Conservation (phyloP, 2,329 filamentous ascomycete species). For the Rutstroemia sp. region DNA sequence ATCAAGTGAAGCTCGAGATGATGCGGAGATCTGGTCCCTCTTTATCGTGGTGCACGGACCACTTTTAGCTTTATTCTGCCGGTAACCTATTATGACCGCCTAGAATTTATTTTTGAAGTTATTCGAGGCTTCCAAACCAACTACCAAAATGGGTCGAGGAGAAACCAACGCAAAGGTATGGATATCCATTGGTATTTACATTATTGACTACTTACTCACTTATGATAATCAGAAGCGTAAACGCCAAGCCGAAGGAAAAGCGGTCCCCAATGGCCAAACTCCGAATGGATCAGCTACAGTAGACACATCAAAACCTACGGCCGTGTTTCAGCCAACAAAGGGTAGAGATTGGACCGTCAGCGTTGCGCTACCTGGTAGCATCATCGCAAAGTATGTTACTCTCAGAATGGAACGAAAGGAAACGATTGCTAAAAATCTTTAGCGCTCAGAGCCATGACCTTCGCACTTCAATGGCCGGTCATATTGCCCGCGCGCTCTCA, state of each 20-base stretch:
- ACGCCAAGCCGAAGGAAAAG: slow-evolving; percentile 25
- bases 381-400: slow-evolving; percentile 59
- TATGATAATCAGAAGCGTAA: slow-evolving; percentile 28
- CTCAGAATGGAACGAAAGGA: slow-evolving; percentile 5
- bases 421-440: too few species aligned
- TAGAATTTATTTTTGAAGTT: slow-evolving; percentile 8
- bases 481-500: slow-evolving; percentile 72
- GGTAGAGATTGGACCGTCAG: slow-evolving; percentile 67
- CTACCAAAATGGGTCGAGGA: slow-evolving; percentile 24
- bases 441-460: slow-evolving; percentile 46
- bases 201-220: background rate
- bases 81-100: slow-evolving; percentile 11
- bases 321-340: slow-evolving; percentile 56
- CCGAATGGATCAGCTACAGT: slow-evolving; percentile 26
- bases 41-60: slow-evolving; percentile 4
- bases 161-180: slow-evolving; percentile 27
- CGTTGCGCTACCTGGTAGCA: slow-evolving; percentile 70
- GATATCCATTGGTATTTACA: background rate
- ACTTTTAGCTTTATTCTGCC: slow-evolving; percentile 14
- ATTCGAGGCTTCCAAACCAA: background rate
- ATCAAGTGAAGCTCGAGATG: background rate
- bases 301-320: slow-evolving; percentile 57
- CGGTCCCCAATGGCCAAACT: slow-evolving; percentile 13
- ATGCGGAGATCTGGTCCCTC: slow-evolving; percentile 7
- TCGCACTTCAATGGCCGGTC: slow-evolving; percentile 64